These are phyloP conservation scores for Suillus sp. DNA, from an alignment of 768 basidiomycete genomes.

Conservation along the genomic window DNA sequence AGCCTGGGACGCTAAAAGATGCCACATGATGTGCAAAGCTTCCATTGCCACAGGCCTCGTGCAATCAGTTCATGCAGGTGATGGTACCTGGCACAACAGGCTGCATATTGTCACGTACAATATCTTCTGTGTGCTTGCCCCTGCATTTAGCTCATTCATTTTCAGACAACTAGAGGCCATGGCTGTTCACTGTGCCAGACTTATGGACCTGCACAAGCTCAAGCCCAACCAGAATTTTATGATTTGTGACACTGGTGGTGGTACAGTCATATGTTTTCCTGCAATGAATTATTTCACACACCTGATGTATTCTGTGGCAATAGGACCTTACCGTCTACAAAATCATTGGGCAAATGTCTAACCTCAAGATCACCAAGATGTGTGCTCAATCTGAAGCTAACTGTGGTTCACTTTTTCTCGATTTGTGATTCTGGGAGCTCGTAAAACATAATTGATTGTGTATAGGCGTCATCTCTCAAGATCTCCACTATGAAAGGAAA, in stretches of 20 bases:
- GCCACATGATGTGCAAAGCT: slow-evolving; percentile 82
- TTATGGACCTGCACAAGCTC: slow-evolving; percentile 78
- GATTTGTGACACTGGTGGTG: slow-evolving; percentile 91
- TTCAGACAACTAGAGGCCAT: slow-evolving; percentile 75
- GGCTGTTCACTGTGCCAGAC: slow-evolving; percentile 85
- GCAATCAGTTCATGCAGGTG: slow-evolving; percentile 66
- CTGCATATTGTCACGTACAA: slow-evolving; percentile 76
- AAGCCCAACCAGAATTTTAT: slow-evolving; percentile 84
- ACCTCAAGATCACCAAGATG: no score
- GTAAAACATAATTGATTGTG: no score
- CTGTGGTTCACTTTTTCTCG: slow-evolving; percentile 86
- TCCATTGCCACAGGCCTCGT: no score
- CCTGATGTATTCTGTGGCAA: slow-evolving; percentile 3
- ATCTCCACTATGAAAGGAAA: no score
- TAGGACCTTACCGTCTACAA: slow-evolving; percentile 59
- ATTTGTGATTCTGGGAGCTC: slow-evolving; percentile 82
- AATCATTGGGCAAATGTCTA: slow-evolving; percentile 90
- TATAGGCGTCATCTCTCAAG: no score
- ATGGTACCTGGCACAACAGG: slow-evolving; percentile 76
- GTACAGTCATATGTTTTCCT: slow-evolving; percentile 57
- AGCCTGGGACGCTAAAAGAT: slow-evolving; percentile 87
- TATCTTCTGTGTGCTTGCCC: slow-evolving; percentile 9
- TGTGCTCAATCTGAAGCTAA: slow-evolving; percentile 84
- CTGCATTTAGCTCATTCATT: slow-evolving; percentile 14
- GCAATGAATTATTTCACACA: slow-evolving; percentile 26